phyloP scores from a whole-genome alignment of 108 stramenopile genomes.

The Chaetoceros tenuissimus region DNA sequence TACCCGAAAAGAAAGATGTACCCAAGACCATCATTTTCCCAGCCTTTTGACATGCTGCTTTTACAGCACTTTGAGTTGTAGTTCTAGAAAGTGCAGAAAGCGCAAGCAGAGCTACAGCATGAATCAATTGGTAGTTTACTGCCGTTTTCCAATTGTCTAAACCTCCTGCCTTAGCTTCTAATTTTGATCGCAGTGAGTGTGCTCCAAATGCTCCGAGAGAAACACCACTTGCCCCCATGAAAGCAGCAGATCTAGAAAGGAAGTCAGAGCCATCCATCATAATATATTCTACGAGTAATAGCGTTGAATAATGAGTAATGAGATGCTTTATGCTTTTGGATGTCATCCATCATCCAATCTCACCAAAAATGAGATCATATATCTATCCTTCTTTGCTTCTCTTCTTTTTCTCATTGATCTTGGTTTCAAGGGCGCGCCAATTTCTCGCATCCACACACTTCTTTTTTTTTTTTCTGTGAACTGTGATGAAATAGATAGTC shows the following conservation, averaged over 20 bases:
- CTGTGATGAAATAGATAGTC: no score
- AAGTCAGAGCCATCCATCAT: slow-evolving; percentile 10
- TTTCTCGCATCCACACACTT: no score
- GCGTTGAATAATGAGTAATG: no score
- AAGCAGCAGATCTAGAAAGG: slow-evolving; percentile 35
- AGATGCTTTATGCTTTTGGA: no score
- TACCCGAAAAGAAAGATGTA: slow-evolving; percentile 66
- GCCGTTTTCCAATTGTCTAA: slow-evolving; percentile 71
- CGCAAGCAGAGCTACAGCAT: slow-evolving; percentile 68
- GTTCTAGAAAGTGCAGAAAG: slow-evolving; percentile 27
- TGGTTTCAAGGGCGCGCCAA: no score
- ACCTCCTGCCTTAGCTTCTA: slow-evolving; percentile 34
- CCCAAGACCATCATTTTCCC: slow-evolving; percentile 66
- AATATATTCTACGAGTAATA: not conserved
- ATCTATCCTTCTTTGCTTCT: no score
- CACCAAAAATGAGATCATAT: no score
- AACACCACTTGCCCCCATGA: slow-evolving; percentile 64
- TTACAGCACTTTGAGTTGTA: not conserved
- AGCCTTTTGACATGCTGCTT: slow-evolving; percentile 13
- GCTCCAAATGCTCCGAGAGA: slow-evolving; percentile 67
- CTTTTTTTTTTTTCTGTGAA: no score
- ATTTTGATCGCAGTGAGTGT: slow-evolving; percentile 51
- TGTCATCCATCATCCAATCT: no score
- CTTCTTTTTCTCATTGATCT: no score
- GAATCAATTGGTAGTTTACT: slow-evolving; percentile 69